Conservation (phyloP, 2,329 filamentous ascomycete species). For the Nannizzia gypsea region DNA sequence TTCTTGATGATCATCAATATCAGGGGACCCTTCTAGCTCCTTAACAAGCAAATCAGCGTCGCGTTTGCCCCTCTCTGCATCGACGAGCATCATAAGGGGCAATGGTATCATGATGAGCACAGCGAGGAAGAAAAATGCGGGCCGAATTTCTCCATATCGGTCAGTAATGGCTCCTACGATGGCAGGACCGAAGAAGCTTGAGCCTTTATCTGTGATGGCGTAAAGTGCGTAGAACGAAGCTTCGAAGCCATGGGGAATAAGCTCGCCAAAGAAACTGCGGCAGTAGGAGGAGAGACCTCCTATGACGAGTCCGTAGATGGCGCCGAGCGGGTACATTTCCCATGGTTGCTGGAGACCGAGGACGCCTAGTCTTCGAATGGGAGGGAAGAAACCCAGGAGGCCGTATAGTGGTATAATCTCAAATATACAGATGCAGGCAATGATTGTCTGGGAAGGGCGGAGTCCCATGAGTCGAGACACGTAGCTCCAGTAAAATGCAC, state of each 20-base stretch:
- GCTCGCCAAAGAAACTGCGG: conserved; percentile 78
- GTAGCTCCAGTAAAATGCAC: conserved; percentile 80
- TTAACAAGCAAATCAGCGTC: conserved; percentile 56
- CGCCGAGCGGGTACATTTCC: conserved; percentile 92
- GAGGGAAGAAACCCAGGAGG: conserved; percentile 73
- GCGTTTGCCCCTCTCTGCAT: conserved; percentile 65
- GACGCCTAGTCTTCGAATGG: conserved; percentile 60
- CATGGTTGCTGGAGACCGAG: conserved; percentile 83
- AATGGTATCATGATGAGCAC: conserved; percentile 73
- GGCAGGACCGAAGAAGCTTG: conserved; percentile 81
- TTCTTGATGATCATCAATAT: background rate
- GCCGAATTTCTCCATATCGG: conserved; percentile 63
- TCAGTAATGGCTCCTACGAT: conserved; percentile 93
- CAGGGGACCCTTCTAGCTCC: conserved; percentile 25
- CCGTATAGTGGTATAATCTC: conserved; percentile 90
- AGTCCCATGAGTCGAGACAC: conserved; percentile 60
- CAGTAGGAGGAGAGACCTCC: conserved; percentile 91
- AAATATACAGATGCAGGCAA: conserved; percentile 82
- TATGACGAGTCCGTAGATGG: conserved; percentile 84
- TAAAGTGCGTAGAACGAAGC: conserved; percentile 95
- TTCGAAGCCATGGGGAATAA: conserved; percentile 88
- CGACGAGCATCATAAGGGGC: conserved; percentile 70
- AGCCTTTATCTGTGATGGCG: conserved; percentile 94
- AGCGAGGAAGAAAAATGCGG: conserved; percentile 86
- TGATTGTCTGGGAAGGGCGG: conserved; percentile 72